phyloP scores from a whole-genome alignment of 2,329 filamentous ascomycete genomes.

The Neofusicoccum cordaticola region DNA sequence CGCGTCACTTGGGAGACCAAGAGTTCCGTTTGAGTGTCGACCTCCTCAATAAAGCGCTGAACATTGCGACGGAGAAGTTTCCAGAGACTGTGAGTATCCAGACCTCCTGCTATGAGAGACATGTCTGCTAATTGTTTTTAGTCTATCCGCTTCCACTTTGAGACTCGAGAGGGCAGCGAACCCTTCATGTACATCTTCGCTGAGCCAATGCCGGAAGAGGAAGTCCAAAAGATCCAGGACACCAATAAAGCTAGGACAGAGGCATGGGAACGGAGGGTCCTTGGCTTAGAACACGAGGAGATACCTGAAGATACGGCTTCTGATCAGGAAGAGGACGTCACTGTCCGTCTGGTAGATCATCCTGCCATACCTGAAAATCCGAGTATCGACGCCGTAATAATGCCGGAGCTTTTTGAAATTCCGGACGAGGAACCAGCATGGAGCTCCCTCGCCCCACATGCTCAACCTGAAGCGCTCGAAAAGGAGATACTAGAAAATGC shows the following conservation, averaged over 20 bases:
- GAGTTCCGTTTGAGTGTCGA: constrained; percentile 82
- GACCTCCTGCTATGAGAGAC: neutral
- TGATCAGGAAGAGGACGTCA: constrained; percentile 27
- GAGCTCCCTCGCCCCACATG: neutral
- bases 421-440: neutral
- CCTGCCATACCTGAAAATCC: neutral
- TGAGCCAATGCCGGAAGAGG: constrained; percentile 72
- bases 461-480: constrained; percentile 17
- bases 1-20: constrained; percentile 62
- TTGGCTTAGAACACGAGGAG: constrained; percentile 39
- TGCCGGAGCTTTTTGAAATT: constrained; percentile 7
- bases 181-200: constrained; percentile 87
- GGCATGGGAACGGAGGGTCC: constrained; percentile 64
- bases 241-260: constrained; percentile 63
- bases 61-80: constrained; percentile 71
- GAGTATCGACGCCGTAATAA: neutral
- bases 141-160: constrained; percentile 77
- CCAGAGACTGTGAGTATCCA: constrained; percentile 55
- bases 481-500: neutral
- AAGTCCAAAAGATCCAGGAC: constrained; percentile 72
- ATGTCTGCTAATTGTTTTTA: constrained; percentile 25
- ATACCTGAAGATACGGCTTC: neutral
- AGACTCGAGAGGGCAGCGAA: constrained; percentile 61
- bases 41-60: constrained; percentile 74
- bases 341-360: neutral